A percentile compares a stretch with the other conserved stretches of the same genome.
Conservation (phyloP, 345 rosid species). For the Populus nigra region DNA sequence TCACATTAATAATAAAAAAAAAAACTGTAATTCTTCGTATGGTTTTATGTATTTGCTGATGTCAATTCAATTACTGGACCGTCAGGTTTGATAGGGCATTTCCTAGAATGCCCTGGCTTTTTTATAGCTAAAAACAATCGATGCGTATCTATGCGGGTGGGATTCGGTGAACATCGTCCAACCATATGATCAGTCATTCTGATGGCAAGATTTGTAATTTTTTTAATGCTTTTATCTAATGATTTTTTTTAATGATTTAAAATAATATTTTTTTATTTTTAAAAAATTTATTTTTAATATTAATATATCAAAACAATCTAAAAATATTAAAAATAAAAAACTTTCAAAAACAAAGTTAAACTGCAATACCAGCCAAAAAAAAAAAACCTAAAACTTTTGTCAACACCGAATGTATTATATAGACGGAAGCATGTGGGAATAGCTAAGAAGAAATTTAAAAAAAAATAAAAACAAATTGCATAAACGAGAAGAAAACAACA, state of each 20-base stretch:
- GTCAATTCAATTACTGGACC: background rate
- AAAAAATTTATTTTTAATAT: no score
- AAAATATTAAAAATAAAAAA: no score
- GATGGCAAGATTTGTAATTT: background rate
- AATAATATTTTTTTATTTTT: no score
- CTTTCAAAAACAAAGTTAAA: no score
- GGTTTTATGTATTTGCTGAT: background rate
- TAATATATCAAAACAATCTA: no score
- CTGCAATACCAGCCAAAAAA: no score
- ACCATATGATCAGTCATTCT: background rate
- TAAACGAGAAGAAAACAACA: no score
- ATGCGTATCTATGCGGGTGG: no score
- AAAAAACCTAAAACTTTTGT: background rate
- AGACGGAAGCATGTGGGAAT: background rate
- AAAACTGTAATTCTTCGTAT: background rate
- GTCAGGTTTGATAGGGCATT: background rate
- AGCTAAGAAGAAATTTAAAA: background rate
- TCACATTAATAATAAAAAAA: no score
- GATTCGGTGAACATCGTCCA: background rate
- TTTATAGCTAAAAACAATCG: background rate
- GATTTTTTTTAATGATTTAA: no score
- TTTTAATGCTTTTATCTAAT: background rate
- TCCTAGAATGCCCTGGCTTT: background rate
- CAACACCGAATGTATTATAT: background rate
- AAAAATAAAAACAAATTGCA: background rate